Evolutionary conservation across 2,329 filamentous ascomycete species (phyloP).

Genomic region (Exophiala spinifera): DNA sequence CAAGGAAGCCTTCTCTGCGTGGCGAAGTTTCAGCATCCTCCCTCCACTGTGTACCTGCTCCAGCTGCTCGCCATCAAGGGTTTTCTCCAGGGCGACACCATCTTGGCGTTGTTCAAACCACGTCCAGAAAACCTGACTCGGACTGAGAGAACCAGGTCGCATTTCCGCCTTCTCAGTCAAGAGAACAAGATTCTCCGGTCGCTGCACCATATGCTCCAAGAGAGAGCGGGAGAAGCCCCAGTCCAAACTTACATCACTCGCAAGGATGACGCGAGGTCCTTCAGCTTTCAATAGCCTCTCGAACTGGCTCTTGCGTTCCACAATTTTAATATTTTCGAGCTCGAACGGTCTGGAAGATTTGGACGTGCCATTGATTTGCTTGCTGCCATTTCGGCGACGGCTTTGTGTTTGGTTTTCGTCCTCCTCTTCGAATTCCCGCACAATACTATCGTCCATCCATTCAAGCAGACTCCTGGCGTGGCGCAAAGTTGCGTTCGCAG

Average conservation of each 20-base stretch:
- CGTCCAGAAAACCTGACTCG: constrained; percentile 70
- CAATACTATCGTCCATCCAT: constrained; percentile 97
- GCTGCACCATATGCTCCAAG: constrained; percentile 68
- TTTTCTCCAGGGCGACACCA: constrained; percentile 59
- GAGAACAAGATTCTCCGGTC: constrained; percentile 78
- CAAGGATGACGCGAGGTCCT: constrained; percentile 72
- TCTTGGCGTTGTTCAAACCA: constrained; percentile 70
- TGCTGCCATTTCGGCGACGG: constrained; percentile 42
- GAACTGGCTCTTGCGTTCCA: constrained; percentile 79
- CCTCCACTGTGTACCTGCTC: constrained; percentile 67
- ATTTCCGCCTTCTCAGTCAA: constrained; percentile 65
- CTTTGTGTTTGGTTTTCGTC: constrained; percentile 34
- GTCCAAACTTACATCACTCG: constrained; percentile 83
- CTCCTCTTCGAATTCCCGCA: constrained; percentile 76
- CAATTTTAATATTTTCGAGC: constrained; percentile 76
- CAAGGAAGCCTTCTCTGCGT: constrained; percentile 63
- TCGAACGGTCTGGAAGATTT: constrained; percentile 73
- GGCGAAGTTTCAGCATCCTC: constrained; percentile 58
- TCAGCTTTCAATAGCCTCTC: constrained; percentile 61
- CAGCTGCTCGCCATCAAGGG: constrained; percentile 55
- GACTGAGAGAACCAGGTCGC: constrained; percentile 40
- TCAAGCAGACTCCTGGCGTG: constrained; percentile 94
- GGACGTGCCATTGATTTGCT: constrained; percentile 37
- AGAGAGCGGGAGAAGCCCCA: constrained; percentile 92
- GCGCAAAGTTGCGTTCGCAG: constrained; percentile 81